phyloP scores from a whole-genome alignment of 208 protist genomes.

The Trypanosoma grayi region DNA sequence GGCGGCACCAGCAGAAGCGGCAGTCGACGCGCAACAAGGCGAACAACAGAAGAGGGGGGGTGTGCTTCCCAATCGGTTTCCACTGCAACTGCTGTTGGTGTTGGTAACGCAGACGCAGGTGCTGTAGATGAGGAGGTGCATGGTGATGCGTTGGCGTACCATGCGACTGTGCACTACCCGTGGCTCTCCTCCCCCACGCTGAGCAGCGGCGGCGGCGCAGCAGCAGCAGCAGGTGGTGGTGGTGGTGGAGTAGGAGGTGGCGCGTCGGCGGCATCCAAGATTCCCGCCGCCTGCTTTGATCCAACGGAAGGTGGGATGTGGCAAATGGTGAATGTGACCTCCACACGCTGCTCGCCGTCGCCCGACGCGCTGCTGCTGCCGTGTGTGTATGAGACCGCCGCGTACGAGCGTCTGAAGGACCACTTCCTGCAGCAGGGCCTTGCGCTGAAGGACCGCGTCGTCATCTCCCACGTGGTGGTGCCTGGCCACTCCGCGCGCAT shows the following conservation, averaged over 20 bases:
- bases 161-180: slow-evolving; percentile 30
- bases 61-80: neutral
- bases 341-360: slow-evolving; percentile 55
- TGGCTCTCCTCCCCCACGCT: slow-evolving; percentile 10
- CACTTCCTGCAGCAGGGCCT: slow-evolving; percentile 60
- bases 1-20: no score
- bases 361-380: slow-evolving; percentile 68
- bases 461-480: slow-evolving; percentile 30
- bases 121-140: neutral
- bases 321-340: slow-evolving; percentile 64
- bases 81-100: neutral
- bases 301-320: slow-evolving; percentile 72
- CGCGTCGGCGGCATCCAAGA: neutral
- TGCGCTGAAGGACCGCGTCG: slow-evolving; percentile 34
- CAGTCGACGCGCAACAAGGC: neutral
- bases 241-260: no score
- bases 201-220: neutral
- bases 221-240: neutral
- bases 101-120: neutral
- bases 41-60: neutral
- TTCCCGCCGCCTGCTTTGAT: slow-evolving; percentile 36
- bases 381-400: slow-evolving; percentile 59
- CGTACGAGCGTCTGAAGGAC: slow-evolving; percentile 48
- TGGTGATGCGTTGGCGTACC: slow-evolving; percentile 13
- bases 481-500: slow-evolving; percentile 38